phyloP scores from a whole-genome alignment of 208 protist genomes.

The Herpetomonas samuelpessoai region DNA sequence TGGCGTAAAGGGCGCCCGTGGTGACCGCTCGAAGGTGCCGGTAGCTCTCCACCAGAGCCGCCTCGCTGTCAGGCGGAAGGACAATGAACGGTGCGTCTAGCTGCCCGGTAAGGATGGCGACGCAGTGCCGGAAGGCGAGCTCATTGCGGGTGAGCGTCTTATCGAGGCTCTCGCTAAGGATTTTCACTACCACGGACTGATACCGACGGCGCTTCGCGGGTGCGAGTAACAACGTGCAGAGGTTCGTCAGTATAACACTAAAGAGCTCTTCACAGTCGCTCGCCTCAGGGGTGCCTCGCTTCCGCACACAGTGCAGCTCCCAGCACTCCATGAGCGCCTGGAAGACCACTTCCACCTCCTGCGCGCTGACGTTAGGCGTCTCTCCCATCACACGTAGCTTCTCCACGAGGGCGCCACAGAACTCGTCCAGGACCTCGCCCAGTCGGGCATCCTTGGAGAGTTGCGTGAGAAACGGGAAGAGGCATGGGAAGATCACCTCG shows the following conservation, averaged over 20 bases:
- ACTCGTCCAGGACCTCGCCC: constrained; percentile 66
- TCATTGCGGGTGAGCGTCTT: constrained; percentile 44
- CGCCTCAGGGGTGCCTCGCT: constrained; percentile 24
- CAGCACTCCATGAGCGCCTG: constrained; percentile 65
- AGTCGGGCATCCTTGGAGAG: constrained; percentile 71
- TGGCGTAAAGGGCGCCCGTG: constrained; percentile 34
- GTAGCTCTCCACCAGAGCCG: constrained; percentile 25
- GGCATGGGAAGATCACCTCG: constrained; percentile 75
- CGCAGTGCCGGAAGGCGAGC: constrained; percentile 39
- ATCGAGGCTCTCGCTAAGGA: constrained; percentile 38
- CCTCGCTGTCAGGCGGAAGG: constrained; percentile 15
- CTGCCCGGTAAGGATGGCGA: constrained; percentile 33
- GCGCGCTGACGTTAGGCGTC: constrained; percentile 53
- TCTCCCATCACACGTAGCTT: constrained; percentile 47
- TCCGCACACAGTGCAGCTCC: constrained; percentile 83
- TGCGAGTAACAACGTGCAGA: constrained; percentile 26
- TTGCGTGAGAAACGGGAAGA: constrained; percentile 75
- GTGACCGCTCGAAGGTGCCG: constrained; percentile 31
- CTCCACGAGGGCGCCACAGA: constrained; percentile 72
- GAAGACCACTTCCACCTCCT: constrained; percentile 64
- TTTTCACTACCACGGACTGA: constrained; percentile 13
- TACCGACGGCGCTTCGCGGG: constrained; percentile 41
- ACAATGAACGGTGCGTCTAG: constrained; percentile 27
- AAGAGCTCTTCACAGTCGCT: constrained; percentile 69
- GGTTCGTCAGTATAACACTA: constrained; percentile 51